Evolutionary conservation across 176 grass and related monocot genomes (phyloP).

Genomic region (Stipa capillata): DNA sequence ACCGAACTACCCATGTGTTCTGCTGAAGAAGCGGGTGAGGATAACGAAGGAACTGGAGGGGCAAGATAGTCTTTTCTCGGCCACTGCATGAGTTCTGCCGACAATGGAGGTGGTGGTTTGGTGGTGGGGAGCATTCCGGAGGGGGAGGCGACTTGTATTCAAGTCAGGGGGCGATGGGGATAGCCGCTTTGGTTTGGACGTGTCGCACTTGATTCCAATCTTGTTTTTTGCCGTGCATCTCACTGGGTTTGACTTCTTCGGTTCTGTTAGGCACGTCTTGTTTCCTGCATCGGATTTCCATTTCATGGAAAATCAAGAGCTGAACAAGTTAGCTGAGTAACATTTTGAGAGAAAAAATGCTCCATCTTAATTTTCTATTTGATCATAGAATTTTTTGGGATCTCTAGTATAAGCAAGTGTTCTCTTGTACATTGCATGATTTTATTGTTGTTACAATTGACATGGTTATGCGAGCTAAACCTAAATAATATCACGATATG

Average conservation of each 20-base stretch:
- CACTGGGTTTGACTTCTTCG: conserved; percentile 22
- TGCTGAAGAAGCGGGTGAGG: too few species aligned
- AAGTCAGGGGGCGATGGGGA: not conserved
- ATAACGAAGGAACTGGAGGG: not conserved
- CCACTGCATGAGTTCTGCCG: too few species aligned
- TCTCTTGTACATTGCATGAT: too few species aligned
- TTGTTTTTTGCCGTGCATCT: conserved; percentile 5
- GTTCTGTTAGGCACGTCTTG: not conserved
- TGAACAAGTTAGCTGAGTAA: not conserved
- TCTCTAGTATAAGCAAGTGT: too few species aligned
- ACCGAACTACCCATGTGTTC: not conserved
- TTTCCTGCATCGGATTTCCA: not conserved
- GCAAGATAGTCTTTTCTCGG: not conserved
- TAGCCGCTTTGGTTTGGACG: not conserved
- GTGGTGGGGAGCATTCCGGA: conserved; percentile 33
- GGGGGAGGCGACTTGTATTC: conserved; percentile 34
- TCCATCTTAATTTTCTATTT: too few species aligned
- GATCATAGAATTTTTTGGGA: too few species aligned
- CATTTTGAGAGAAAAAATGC: too few species aligned
- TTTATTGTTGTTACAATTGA: too few species aligned
- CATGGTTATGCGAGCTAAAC: too few species aligned
- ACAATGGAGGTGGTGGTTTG: conserved; percentile 37
- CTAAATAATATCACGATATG: too few species aligned
- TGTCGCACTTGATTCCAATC: not conserved
- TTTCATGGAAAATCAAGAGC: not conserved